Evolutionary conservation across 1,139 yeast genomes (phyloP).

Genomic region (Geotrichum histeridarum): DNA sequence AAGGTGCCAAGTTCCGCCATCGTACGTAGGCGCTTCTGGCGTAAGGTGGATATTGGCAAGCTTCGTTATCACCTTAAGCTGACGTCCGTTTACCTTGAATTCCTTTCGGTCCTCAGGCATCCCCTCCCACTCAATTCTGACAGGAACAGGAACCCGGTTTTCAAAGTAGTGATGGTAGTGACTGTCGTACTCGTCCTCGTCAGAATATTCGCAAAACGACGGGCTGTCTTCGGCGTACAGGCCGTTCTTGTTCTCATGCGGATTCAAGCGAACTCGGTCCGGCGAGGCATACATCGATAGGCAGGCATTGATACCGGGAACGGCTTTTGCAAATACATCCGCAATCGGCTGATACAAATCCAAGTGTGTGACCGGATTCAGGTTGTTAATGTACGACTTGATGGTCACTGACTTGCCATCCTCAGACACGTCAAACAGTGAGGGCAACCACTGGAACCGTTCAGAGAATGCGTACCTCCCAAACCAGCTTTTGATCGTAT

Average conservation of each 20-base stretch:
- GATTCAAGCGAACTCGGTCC: slow-evolving; percentile 4
- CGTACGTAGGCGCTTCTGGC: slow-evolving; percentile 42
- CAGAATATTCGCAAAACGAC: neutral
- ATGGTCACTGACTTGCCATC: slow-evolving; percentile 24
- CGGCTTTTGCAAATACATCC: slow-evolving; percentile 33
- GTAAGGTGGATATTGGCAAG: slow-evolving; percentile 44
- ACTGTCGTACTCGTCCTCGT: slow-evolving; percentile 6
- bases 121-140: slow-evolving; percentile 21
- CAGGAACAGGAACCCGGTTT: slow-evolving; percentile 3
- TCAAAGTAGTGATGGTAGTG: neutral
- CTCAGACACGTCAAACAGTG: slow-evolving; percentile 21
- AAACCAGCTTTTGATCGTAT: slow-evolving; percentile 21
- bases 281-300: slow-evolving; percentile 24
- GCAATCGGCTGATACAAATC: slow-evolving; percentile 36
- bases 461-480: slow-evolving; percentile 24
- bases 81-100: slow-evolving; percentile 17
- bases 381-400: slow-evolving; percentile 42
- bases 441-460: slow-evolving; percentile 29
- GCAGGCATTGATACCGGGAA: slow-evolving; percentile 38
- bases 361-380: slow-evolving; percentile 36
- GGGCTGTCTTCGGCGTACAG: slow-evolving; percentile 6
- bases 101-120: slow-evolving; percentile 5
- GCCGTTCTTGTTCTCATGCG: slow-evolving; percentile 4
- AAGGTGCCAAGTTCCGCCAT: slow-evolving; percentile 47
- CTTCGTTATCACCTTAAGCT: slow-evolving; percentile 43